A percentile compares a stretch with the other conserved stretches of the same genome.
Evolutionary conservation across 2,329 filamentous ascomycete species (phyloP).

Genomic region (Hypomyces perniciosus): DNA sequence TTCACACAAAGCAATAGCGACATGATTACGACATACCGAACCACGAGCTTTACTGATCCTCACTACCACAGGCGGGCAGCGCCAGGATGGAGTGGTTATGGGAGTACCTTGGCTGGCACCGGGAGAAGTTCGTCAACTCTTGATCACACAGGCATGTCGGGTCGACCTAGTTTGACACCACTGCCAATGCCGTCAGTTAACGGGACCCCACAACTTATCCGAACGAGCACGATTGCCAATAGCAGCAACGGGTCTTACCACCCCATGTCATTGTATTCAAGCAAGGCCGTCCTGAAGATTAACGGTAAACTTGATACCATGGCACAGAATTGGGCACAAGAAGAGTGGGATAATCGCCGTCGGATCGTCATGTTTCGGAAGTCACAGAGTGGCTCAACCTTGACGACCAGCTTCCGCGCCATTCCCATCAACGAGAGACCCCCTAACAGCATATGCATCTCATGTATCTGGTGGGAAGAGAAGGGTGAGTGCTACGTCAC

Average conservation of each 20-base stretch:
- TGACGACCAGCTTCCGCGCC: conserved; percentile 73
- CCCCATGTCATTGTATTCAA: conserved; percentile 73
- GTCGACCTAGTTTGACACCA: conserved; percentile 41
- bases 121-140: conserved; percentile 36
- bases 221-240: conserved; percentile 48
- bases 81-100: conserved; percentile 39
- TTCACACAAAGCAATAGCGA: conserved; percentile 40
- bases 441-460: conserved; percentile 85
- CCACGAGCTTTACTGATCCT: conserved; percentile 44
- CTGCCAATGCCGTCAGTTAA: conserved; percentile 40
- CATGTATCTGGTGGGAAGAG: conserved; percentile 95
- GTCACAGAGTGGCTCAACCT: conserved; percentile 72
- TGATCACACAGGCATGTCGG: conserved; percentile 35
- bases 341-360: conserved; percentile 73
- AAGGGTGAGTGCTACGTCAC: conserved; percentile 89
- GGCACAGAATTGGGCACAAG: conserved; percentile 73
- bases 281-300: conserved; percentile 80
- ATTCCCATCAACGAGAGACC: conserved; percentile 73
- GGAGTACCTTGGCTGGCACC: conserved; percentile 33
- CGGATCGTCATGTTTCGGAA: conserved; percentile 86
- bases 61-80: conserved; percentile 36
- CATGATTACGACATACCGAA: conserved; percentile 53
- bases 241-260: conserved; percentile 53
- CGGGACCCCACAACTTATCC: conserved; percentile 43
- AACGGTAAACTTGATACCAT: conserved; percentile 79